Evolutionary conservation across 75 land plant genomes (phyloP).

Genomic region (Picea sitchensis): DNA sequence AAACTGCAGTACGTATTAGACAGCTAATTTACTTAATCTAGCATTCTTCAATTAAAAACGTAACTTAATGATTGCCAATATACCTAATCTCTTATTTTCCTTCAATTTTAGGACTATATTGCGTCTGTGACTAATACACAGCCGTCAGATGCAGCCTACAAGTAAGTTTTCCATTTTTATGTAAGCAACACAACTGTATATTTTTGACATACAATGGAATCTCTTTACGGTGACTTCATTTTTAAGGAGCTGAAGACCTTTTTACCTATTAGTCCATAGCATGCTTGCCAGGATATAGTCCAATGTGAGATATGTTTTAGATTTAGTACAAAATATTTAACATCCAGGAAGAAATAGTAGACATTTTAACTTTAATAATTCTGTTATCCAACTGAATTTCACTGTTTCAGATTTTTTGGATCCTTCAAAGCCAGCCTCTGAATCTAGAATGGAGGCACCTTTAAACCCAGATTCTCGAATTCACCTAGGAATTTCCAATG

Average conservation of each 20-base stretch:
- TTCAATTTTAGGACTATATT: conserved; percentile 48
- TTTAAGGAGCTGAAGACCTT: neutral
- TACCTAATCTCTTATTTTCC: neutral
- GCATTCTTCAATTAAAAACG: neutral
- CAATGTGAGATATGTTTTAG: neutral
- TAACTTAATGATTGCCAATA: neutral
- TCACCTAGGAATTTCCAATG: no score
- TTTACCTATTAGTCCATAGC: neutral
- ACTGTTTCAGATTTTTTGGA: neutral
- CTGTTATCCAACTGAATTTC: neutral
- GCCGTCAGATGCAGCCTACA: conserved; percentile 19
- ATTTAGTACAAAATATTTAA: no score
- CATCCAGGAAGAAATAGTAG: no score
- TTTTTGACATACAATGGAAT: neutral
- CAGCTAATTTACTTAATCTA: conserved; percentile 1
- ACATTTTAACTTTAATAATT: no score
- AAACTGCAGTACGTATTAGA: conserved; percentile 62
- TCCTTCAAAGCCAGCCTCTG: neutral
- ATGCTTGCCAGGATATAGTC: neutral
- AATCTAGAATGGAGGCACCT: neutral
- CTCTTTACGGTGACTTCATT: neutral
- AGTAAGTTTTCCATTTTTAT: conserved; percentile 23
- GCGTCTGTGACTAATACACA: conserved; percentile 27
- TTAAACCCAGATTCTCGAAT: no score
- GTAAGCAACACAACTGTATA: neutral